Evolutionary conservation across 176 grass and related monocot genomes (phyloP).

Genomic region (Hordeum vulgare): MorexV3_pseudomolecules_assembly NC_058518.1:425261597-425262096

Average conservation of each 20-base stretch:
- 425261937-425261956: not conserved
- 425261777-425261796: not conserved
- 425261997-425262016: too few relatives aligned
- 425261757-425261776: constrained; percentile 6
- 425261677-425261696: too few relatives aligned
- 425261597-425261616: not conserved
- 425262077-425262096: not conserved
- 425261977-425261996: not conserved
- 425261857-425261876: too few relatives aligned
- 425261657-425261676: too few relatives aligned
- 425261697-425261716: too few relatives aligned
- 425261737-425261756: constrained; percentile 14
- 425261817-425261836: not conserved
- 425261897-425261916: too few relatives aligned
- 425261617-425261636: too few relatives aligned
- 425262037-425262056: not conserved
- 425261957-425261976: not conserved
- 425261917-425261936: too few relatives aligned
- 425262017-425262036: too few relatives aligned
- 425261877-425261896: too few relatives aligned
- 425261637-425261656: too few relatives aligned
- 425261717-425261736: not conserved
- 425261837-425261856: not conserved
- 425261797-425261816: not conserved
- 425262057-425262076: not conserved